Evolutionary conservation across 306 rosid species (phyloP).

Genomic region (Oemleria cerasiformis): DNA sequence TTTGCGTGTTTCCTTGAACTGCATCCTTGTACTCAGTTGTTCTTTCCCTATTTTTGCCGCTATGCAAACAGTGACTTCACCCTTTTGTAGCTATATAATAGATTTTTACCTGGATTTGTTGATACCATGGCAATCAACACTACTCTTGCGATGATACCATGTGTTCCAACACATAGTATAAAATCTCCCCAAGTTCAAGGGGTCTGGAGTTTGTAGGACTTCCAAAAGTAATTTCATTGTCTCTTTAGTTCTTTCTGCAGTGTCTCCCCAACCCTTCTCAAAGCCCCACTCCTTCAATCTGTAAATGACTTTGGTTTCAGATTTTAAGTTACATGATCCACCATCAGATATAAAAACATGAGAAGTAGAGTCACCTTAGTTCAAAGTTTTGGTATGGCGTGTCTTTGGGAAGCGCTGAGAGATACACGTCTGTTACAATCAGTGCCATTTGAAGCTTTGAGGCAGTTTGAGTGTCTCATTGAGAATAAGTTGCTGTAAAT

Average conservation of each 20-base stretch:
- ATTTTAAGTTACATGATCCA: not conserved
- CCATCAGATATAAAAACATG: not conserved
- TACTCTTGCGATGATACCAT: too few species aligned
- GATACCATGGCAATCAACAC: too few species aligned
- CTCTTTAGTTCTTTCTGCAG: constrained; percentile 66
- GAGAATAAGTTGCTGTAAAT: too few species aligned
- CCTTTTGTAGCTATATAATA: not conserved
- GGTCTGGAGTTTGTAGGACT: constrained; percentile 87
- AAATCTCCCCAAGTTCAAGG: constrained; percentile 54
- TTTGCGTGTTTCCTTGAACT: not conserved
- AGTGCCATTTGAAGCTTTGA: too few species aligned
- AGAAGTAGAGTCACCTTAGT: constrained; percentile 39
- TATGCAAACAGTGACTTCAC: not conserved
- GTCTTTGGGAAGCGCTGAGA: constrained; percentile 50
- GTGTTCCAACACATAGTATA: not conserved
- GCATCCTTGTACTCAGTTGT: not conserved
- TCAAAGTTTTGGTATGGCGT: constrained; percentile 58
- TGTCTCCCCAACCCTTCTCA: constrained; percentile 95
- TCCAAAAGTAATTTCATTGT: constrained; percentile 64
- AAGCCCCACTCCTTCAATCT: constrained; percentile 92
- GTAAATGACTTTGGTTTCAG: constrained; percentile 15
- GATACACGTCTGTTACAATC: constrained; percentile 58
- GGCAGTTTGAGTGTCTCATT: too few species aligned
- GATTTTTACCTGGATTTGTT: not conserved
- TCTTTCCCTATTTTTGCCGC: not conserved